A percentile compares a stretch with the other conserved stretches of the same genome.
Conservation (phyloP, 345 rosid species). For the Aquilaria sinensis region DNA sequence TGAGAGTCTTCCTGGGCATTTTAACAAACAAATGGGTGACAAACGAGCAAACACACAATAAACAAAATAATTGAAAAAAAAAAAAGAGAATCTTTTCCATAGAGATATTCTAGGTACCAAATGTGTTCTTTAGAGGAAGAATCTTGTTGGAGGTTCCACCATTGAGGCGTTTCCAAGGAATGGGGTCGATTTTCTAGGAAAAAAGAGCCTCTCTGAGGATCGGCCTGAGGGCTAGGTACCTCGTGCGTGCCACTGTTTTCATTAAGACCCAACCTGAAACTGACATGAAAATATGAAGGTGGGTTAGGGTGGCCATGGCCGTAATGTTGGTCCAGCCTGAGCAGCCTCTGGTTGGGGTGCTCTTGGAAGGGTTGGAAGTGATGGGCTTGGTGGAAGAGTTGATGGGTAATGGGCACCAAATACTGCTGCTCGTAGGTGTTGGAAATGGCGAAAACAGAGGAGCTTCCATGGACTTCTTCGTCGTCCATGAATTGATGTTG, state of each 20-base stretch:
- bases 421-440: constrained; percentile 12
- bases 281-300: constrained; percentile 11
- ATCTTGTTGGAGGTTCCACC: constrained; percentile 34
- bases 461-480: not conserved
- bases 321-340: constrained; percentile 8
- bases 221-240: constrained; percentile 6
- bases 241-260: constrained; percentile 17
- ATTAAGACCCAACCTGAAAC: constrained; percentile 31
- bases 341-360: not conserved
- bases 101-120: constrained; percentile 20
- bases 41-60: constrained; percentile 1
- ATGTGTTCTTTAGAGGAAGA: constrained; percentile 25
- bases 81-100: not conserved
- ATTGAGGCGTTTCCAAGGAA: constrained; percentile 16
- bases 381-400: constrained; percentile 17
- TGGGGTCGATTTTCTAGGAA: constrained; percentile 11
- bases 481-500: constrained; percentile 9
- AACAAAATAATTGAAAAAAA: not conserved
- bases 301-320: not conserved
- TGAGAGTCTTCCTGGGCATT: constrained; percentile 25
- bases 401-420: constrained; percentile 14
- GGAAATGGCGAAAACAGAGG: constrained; percentile 22
- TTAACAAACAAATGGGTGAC: constrained; percentile 18
- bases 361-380: constrained; percentile 19
- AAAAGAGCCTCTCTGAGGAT: constrained; percentile 8